Evolutionary conservation across 257 asterid genomes (phyloP).

Genomic region (Eustoma russellianum): DNA sequence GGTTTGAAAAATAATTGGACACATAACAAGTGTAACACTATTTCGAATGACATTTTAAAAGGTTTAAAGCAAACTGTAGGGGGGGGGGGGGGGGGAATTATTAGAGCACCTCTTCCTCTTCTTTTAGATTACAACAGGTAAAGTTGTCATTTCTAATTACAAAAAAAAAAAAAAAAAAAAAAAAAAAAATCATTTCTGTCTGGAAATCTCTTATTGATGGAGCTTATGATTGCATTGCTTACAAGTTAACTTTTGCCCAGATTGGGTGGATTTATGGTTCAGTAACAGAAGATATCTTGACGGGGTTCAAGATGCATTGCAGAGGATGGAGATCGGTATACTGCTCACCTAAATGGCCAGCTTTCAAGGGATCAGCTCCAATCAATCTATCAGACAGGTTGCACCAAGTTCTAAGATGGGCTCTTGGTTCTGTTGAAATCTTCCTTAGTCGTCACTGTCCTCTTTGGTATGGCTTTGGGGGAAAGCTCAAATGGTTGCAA

Average conservation of each 20-base stretch:
- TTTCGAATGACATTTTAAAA: too few species aligned
- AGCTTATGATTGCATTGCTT: too few species aligned
- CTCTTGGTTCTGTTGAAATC: conserved; percentile 84
- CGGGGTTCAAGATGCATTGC: conserved; percentile 92
- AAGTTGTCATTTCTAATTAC: too few species aligned
- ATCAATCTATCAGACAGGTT: conserved; percentile 79
- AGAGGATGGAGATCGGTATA: conserved; percentile 83
- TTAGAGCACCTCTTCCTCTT: too few species aligned
- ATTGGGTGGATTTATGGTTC: conserved; percentile 92
- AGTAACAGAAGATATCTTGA: conserved; percentile 68
- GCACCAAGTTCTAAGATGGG: conserved; percentile 91
- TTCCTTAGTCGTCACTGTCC: conserved; percentile 90
- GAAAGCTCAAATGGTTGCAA: conserved; percentile 65
- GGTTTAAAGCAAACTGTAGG: too few species aligned
- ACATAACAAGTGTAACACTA: too few species aligned
- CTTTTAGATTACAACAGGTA: too few species aligned
- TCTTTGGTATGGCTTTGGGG: conserved; percentile 76
- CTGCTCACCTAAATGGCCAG: conserved; percentile 67
- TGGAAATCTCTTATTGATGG: too few species aligned
- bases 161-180: too few species aligned
- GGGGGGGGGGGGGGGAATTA: too few species aligned
- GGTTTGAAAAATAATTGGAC: too few species aligned
- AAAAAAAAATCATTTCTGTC: too few species aligned
- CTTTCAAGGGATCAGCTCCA: conserved; percentile 86
- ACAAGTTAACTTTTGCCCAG: conserved; percentile 25